phyloP scores from a whole-genome alignment of 495 filamentous ascomycete species.

The Elaphomyces granulatus region DNA sequence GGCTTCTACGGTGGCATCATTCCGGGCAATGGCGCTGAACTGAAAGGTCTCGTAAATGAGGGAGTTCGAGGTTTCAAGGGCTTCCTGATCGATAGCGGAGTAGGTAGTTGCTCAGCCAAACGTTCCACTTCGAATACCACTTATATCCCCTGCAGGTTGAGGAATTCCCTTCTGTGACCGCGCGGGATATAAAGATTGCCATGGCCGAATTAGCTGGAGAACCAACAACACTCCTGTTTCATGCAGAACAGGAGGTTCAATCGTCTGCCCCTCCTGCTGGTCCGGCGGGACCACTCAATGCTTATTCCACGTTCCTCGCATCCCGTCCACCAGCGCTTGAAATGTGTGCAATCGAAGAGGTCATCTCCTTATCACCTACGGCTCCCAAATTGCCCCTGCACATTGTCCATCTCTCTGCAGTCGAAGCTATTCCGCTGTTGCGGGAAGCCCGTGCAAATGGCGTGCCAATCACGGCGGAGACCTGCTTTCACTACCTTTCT shows the following conservation, averaged over 20 bases:
- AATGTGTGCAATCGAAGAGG: conserved; percentile 77
- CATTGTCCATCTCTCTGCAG: conserved; percentile 88
- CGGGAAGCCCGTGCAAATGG: conserved; percentile 63
- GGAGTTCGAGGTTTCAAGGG: conserved; percentile 96
- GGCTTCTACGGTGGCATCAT: conserved; percentile 96
- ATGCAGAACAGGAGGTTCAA: conserved; percentile 87
- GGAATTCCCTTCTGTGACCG: conserved; percentile 84
- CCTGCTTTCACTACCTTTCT: conserved; percentile 96
- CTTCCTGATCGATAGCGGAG: conserved; percentile 92
- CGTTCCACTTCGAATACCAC: conserved; percentile 6
- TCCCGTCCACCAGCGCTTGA: conserved; percentile 85
- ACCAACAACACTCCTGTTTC: conserved; percentile 91
- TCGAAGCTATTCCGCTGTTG: conserved; percentile 83
- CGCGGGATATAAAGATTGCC: conserved; percentile 60
- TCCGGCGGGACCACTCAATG: conserved; percentile 59
- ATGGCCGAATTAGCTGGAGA: conserved; percentile 64
- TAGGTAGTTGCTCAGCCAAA: too few species aligned
- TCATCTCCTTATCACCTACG: conserved; percentile 63
- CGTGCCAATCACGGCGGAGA: conserved; percentile 88
- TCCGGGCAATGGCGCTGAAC: conserved; percentile 70
- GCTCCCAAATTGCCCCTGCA: conserved; percentile 79
- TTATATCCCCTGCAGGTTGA: conserved; percentile 46
- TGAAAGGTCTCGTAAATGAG: conserved; percentile 65
- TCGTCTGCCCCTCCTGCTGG: conserved; percentile 54
- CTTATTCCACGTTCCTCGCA: conserved; percentile 82